Evolutionary conservation across 1,284 basidiomycete genomes (phyloP).

Genomic region (Leccinum solheimii): DNA sequence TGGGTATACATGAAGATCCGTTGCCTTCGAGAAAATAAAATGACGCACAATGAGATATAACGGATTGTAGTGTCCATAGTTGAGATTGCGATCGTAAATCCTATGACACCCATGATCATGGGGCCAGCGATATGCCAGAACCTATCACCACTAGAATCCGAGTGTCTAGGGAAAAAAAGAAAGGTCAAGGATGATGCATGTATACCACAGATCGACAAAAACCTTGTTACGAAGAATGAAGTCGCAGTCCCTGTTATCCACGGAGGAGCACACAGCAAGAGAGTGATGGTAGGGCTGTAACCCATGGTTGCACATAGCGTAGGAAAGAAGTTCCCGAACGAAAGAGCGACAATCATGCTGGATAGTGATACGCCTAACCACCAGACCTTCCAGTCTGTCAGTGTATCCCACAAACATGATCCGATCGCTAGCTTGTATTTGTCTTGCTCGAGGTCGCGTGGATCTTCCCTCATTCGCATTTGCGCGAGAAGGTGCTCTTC

Average conservation of each 20-base stretch:
- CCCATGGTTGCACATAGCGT: constrained; percentile 55
- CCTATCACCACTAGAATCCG: constrained; percentile 50
- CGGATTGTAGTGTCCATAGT: constrained; percentile 51
- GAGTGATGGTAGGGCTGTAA: constrained; percentile 49
- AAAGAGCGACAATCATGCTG: constrained; percentile 48
- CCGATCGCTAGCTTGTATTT: constrained; percentile 29
- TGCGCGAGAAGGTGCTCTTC: constrained; percentile 55
- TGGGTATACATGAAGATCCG: constrained; percentile 16
- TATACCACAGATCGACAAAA: constrained; percentile 1
- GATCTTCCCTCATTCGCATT: constrained; percentile 59
- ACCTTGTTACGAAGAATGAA: constrained; percentile 42
- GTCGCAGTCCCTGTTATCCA: constrained; percentile 56
- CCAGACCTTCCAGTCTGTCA: constrained; percentile 60
- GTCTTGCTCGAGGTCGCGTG: constrained; percentile 44
- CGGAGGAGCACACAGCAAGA: constrained; percentile 63
- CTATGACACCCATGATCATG: constrained; percentile 46
- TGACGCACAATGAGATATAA: constrained; percentile 48
- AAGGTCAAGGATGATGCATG: not conserved
- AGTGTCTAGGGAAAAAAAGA: constrained; percentile 40
- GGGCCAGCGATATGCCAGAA: constrained; percentile 53
- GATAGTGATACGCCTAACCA: constrained; percentile 50
- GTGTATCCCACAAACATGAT: constrained; percentile 36
- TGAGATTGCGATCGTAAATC: constrained; percentile 57
- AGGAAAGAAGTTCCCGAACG: constrained; percentile 62
- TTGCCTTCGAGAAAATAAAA: not conserved